Percentiles rank a stretch among this genome's conserved stretches.
These are phyloP conservation scores for Lactarius evosmus DNA, from an alignment of 768 basidiomycete genomes.

Conservation along the genomic window DNA sequence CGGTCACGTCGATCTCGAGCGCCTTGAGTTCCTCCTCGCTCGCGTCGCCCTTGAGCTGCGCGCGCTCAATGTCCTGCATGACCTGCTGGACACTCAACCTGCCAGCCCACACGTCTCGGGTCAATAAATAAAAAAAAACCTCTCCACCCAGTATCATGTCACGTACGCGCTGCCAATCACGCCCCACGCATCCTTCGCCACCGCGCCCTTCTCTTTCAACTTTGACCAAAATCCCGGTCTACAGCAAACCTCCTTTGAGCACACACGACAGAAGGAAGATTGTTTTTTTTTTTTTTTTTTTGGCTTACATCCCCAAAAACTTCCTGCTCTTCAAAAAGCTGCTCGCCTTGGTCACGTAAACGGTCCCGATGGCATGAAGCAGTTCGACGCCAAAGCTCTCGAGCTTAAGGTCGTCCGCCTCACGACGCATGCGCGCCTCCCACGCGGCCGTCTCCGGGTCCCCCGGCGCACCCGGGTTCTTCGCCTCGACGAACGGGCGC, in stretches of 20 bases:
- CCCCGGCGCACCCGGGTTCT: conserved; percentile 71
- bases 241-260: too few relatives aligned
- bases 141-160: neutral
- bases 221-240: conserved; percentile 90
- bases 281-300: too few relatives aligned
- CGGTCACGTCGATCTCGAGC: conserved; percentile 89
- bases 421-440: conserved; percentile 68
- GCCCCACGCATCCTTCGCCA: conserved; percentile 96
- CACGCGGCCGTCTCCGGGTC: conserved; percentile 84
- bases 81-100: conserved; percentile 73
- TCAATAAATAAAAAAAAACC: neutral
- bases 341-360: conserved; percentile 92
- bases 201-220: conserved; percentile 88
- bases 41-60: conserved; percentile 85
- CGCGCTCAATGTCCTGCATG: conserved; percentile 88
- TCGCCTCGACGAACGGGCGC: conserved; percentile 88
- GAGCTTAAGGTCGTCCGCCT: conserved; percentile 93
- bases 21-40: conserved; percentile 82
- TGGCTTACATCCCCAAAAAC: conserved; percentile 79
- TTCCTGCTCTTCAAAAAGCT: conserved; percentile 89
- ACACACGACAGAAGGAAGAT: too few relatives aligned
- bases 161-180: conserved; percentile 93
- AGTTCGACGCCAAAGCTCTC: conserved; percentile 98
- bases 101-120: neutral
- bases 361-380: conserved; percentile 83